Evolutionary conservation across 1,139 yeast genomes (phyloP).

Genomic region (Magnusiomyces paraingens): DNA sequence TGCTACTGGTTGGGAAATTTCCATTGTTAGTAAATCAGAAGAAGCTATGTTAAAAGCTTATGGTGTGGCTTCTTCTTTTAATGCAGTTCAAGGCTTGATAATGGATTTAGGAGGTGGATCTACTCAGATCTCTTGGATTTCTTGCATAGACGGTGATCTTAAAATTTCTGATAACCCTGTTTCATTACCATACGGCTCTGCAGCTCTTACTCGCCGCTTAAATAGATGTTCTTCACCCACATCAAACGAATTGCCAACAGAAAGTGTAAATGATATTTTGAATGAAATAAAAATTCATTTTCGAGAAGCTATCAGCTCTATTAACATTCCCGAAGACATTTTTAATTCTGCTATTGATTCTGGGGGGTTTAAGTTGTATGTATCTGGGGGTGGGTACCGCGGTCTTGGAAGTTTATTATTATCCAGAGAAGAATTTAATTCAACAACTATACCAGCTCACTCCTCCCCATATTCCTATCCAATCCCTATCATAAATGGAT

Average conservation of each 20-base stretch:
- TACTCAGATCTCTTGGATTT: constrained; percentile 58
- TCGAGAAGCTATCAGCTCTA: constrained; percentile 42
- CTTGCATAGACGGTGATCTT: constrained; percentile 47
- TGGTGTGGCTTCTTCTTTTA: constrained; percentile 63
- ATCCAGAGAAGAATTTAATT: constrained; percentile 26
- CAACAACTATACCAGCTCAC: neutral
- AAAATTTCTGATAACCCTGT: constrained; percentile 50
- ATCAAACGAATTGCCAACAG: constrained; percentile 4
- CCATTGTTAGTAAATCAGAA: constrained; percentile 48
- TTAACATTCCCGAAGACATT: constrained; percentile 30
- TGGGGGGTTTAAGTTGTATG: constrained; percentile 54
- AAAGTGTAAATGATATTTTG: constrained; percentile 13
- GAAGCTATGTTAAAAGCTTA: constrained; percentile 60
- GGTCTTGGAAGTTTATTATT: constrained; percentile 55
- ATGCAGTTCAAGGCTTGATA: constrained; percentile 53
- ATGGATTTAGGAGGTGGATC: constrained; percentile 66
- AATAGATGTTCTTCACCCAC: constrained; percentile 36
- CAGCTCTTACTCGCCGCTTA: constrained; percentile 50
- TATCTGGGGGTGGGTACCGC: constrained; percentile 64
- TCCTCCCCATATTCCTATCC: constrained; percentile 28
- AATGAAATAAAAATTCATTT: constrained; percentile 29
- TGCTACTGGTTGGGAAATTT: constrained; percentile 57
- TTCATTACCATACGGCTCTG: constrained; percentile 62
- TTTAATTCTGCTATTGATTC: constrained; percentile 36
- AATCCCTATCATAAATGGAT: constrained; percentile 55